phyloP scores from a whole-genome alignment of 2,329 filamentous ascomycete genomes.

The Arachnomyces sp. region DNA sequence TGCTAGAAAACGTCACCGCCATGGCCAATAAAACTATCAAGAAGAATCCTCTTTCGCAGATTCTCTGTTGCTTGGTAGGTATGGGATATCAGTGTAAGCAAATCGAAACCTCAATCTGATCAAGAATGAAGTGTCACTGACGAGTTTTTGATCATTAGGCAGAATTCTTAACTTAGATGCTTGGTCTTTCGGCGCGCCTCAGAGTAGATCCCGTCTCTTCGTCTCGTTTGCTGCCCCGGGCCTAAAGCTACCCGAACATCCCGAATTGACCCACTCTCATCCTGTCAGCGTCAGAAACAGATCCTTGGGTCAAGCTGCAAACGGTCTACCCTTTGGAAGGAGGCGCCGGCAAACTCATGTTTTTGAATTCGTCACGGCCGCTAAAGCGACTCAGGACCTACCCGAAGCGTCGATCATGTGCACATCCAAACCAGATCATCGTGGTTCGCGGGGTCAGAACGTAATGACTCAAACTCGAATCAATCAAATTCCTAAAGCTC shows the following conservation, averaged over 20 bases:
- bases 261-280: constrained; percentile 57
- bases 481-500: constrained; percentile 52
- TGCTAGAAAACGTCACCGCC: constrained; percentile 68
- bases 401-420: constrained; percentile 58
- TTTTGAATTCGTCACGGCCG: constrained; percentile 51
- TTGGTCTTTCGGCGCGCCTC: constrained; percentile 60
- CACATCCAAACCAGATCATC: constrained; percentile 61
- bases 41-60: constrained; percentile 63
- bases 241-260: constrained; percentile 48
- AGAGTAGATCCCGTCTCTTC: constrained; percentile 62
- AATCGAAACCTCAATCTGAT: no score
- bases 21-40: constrained; percentile 49
- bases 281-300: constrained; percentile 29
- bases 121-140: no score
- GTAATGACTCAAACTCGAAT: constrained; percentile 41
- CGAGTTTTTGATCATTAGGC: constrained; percentile 19
- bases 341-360: constrained; percentile 43
- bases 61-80: constrained; percentile 65
- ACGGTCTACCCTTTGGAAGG: constrained; percentile 52
- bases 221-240: constrained; percentile 64
- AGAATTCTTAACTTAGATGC: constrained; percentile 62
- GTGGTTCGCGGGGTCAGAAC: constrained; percentile 40
- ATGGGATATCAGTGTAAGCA: constrained; percentile 60
- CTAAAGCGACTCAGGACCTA: constrained; percentile 52
- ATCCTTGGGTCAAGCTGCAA: constrained; percentile 52